phyloP scores from a whole-genome alignment of 116 monocot genomes.

The Cymodocea nodosa region DNA sequence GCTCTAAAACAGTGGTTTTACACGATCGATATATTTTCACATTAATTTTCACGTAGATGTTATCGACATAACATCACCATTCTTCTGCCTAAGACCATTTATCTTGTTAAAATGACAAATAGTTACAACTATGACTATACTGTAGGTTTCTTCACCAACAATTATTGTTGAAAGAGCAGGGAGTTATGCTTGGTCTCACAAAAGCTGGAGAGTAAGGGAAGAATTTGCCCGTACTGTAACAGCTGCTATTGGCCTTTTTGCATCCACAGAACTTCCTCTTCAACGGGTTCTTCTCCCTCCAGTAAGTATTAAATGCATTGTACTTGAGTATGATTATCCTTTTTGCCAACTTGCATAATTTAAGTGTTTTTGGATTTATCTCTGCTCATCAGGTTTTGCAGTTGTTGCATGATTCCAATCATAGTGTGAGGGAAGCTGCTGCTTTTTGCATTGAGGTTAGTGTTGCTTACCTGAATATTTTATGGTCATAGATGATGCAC shows the following conservation, averaged over 20 bases:
- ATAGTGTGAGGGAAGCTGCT: constrained; percentile 87
- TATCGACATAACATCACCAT: not conserved
- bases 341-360: not conserved
- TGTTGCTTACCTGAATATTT: not conserved
- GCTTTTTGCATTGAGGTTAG: constrained; percentile 38
- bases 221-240: constrained; percentile 89
- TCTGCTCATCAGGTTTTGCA: constrained; percentile 36
- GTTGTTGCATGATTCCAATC: constrained; percentile 73
- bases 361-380: not conserved
- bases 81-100: not conserved
- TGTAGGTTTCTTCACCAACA: constrained; percentile 91
- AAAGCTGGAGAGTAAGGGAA: constrained; percentile 97
- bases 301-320: constrained; percentile 31
- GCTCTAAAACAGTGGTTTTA: too few relatives aligned
- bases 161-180: constrained; percentile 99
- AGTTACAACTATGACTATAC: not conserved
- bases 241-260: constrained; percentile 80
- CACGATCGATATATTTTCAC: too few relatives aligned
- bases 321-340: not conserved
- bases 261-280: constrained; percentile 83
- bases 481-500: too few relatives aligned
- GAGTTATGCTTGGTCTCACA: constrained; percentile 86
- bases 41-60: too few relatives aligned
- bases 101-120: not conserved
- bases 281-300: constrained; percentile 78